phyloP scores from a whole-genome alignment of 768 basidiomycete species.

The Tylopilus balloui region DNA sequence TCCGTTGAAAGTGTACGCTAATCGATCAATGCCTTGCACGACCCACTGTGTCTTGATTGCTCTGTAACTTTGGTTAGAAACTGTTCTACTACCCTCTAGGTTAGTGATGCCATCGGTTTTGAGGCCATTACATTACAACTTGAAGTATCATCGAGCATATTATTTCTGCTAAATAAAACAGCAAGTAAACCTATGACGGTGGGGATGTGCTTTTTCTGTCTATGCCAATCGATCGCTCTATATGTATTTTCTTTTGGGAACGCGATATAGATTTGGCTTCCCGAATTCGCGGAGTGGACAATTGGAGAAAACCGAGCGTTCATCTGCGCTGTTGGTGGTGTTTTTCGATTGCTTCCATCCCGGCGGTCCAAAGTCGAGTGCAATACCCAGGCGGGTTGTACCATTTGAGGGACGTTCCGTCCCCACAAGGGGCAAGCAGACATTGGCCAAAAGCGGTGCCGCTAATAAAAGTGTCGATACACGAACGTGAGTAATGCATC shows the following conservation, averaged over 20 bases:
- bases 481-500: no score
- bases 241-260: not conserved
- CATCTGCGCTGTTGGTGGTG: not conserved
- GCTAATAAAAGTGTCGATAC: no score
- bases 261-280: no score
- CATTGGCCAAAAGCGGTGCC: not conserved
- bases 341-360: conserved; percentile 8
- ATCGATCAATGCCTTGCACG: conserved; percentile 25
- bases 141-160: conserved; percentile 13
- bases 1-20: conserved; percentile 33
- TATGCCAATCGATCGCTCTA: not conserved
- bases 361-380: conserved; percentile 1
- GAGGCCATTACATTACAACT: conserved; percentile 21
- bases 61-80: conserved; percentile 24
- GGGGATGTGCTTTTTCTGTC: conserved; percentile 5
- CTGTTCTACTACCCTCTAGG: conserved; percentile 13
- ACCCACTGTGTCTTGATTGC: conserved; percentile 21
- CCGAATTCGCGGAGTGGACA: conserved; percentile 20
- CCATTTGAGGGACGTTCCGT: not conserved
- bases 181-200: not conserved
- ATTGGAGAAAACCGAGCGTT: conserved; percentile 10
- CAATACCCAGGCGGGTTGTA: not conserved
- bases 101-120: conserved; percentile 14
- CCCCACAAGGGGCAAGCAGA: not conserved
- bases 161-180: conserved; percentile 1